phyloP scores from a whole-genome alignment of 495 filamentous ascomycete genomes.

The Apiosordaria backusii region DNA sequence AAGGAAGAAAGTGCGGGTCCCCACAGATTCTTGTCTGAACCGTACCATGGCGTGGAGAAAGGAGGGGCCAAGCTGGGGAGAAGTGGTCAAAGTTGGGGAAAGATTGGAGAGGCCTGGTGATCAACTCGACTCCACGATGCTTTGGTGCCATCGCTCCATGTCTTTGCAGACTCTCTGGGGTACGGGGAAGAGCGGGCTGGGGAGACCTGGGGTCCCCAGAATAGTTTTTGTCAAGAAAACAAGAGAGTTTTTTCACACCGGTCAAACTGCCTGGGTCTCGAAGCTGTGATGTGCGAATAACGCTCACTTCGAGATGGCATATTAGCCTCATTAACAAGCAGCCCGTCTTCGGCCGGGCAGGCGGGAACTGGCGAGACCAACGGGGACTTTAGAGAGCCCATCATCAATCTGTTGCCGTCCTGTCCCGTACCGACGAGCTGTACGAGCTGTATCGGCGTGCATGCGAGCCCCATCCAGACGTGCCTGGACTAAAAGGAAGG shows the following conservation, averaged over 20 bases:
- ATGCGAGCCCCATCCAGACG: neutral
- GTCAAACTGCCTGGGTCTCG: no score
- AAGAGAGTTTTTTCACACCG: neutral
- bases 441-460: conserved; percentile 10
- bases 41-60: neutral
- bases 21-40: neutral
- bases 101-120: conserved; percentile 28
- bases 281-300: no score
- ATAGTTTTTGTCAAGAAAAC: neutral
- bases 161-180: neutral
- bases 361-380: conserved; percentile 19
- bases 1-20: conserved; percentile 16
- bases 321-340: conserved; percentile 27
- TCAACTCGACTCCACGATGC: conserved; percentile 14
- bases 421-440: conserved; percentile 13
- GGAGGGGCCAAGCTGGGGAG: conserved; percentile 4
- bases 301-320: conserved; percentile 10
- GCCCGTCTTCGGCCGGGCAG: conserved; percentile 20
- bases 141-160: conserved; percentile 18
- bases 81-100: conserved; percentile 28
- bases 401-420: conserved; percentile 28
- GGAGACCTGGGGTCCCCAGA: conserved; percentile 3
- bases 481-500: neutral
- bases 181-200: neutral
- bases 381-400: conserved; percentile 22